Percentiles rank a stretch among this genome's conserved stretches.
Evolutionary conservation across 75 land plant genomes (phyloP).

Genomic region (Sequoiadendron giganteum): DNA sequence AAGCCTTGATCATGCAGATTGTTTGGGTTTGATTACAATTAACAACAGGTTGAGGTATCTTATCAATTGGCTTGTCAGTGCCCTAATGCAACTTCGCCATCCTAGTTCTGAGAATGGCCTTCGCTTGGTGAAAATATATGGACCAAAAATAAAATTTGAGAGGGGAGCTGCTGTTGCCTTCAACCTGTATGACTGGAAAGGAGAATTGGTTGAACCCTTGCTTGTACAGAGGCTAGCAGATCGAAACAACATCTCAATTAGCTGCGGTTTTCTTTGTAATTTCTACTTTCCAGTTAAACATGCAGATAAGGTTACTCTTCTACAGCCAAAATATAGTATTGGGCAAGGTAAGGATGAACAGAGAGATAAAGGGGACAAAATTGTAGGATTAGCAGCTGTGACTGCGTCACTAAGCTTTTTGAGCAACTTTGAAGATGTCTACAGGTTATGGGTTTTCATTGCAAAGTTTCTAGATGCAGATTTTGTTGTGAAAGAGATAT

Average conservation of each 20-base stretch:
- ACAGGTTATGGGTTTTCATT: conserved; percentile 45
- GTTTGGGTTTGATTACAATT: conserved; percentile 57
- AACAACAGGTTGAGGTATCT: conserved; percentile 60
- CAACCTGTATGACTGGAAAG: conserved; percentile 82
- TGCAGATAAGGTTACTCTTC: conserved; percentile 18
- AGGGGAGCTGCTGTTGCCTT: conserved; percentile 83
- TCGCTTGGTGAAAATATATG: conserved; percentile 68
- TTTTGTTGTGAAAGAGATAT: conserved; percentile 33
- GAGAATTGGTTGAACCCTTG: conserved; percentile 61
- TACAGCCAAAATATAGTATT: not conserved
- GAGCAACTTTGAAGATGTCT: conserved; percentile 39
- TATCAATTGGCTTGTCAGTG: conserved; percentile 71
- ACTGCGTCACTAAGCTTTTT: conserved; percentile 37
- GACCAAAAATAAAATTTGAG: conserved; percentile 74
- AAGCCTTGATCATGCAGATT: conserved; percentile 80
- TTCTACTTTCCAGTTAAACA: conserved; percentile 50
- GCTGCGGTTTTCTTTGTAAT: conserved; percentile 57
- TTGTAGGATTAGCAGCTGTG: conserved; percentile 19
- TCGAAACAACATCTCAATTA: conserved; percentile 64
- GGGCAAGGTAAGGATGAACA: not conserved
- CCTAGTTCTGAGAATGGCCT: conserved; percentile 38
- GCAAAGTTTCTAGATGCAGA: conserved; percentile 52
- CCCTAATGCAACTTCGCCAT: conserved; percentile 63
- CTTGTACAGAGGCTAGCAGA: conserved; percentile 85
- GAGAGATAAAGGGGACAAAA: not conserved